Conservation (phyloP, 768 basidiomycete species). For the Coprinopsis strossmayeri region DNA sequence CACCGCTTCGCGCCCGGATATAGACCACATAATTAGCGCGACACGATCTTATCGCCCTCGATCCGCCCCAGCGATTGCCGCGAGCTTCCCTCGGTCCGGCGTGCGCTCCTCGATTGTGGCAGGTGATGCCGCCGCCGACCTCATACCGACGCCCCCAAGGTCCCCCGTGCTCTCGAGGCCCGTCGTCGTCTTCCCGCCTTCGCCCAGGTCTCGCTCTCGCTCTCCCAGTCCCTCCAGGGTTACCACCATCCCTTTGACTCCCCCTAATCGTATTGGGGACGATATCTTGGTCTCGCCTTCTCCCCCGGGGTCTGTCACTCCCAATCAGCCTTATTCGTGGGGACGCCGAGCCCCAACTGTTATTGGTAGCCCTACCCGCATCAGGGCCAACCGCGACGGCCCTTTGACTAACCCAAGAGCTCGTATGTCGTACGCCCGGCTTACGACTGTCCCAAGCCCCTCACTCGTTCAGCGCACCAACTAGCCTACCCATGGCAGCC, state of each 20-base stretch:
- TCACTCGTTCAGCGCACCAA: conserved; percentile 23
- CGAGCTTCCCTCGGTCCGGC: background rate
- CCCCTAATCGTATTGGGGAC: conserved; percentile 16
- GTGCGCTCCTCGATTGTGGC: conserved; percentile 6
- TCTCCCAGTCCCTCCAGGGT: conserved; percentile 18
- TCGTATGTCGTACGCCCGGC: conserved; percentile 52
- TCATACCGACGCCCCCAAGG: conserved; percentile 5
- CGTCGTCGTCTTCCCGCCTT: conserved; percentile 3
- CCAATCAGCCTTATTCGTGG: conserved; percentile 50
- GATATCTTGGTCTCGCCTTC: conserved; percentile 36
- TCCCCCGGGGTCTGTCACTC: conserved; percentile 49
- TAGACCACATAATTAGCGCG: conserved; percentile 6
- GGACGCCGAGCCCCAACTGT: conserved; percentile 18
- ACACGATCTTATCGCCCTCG: conserved; percentile 15
- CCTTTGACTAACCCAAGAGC: conserved; percentile 55
- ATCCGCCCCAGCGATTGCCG: conserved; percentile 12
- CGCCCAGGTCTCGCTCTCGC: conserved; percentile 9
- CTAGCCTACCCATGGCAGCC: background rate
- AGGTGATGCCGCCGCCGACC: background rate
- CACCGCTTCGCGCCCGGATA: background rate
- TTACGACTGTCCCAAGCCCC: conserved; percentile 37
- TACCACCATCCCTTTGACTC: conserved; percentile 13
- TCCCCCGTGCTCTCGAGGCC: background rate
- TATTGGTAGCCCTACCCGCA: conserved; percentile 28
- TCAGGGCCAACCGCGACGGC: conserved; percentile 24